These are phyloP conservation scores for Fusarium paranaense DNA, from an alignment of 2,329 filamentous ascomycete species.

Conservation along the genomic window DNA sequence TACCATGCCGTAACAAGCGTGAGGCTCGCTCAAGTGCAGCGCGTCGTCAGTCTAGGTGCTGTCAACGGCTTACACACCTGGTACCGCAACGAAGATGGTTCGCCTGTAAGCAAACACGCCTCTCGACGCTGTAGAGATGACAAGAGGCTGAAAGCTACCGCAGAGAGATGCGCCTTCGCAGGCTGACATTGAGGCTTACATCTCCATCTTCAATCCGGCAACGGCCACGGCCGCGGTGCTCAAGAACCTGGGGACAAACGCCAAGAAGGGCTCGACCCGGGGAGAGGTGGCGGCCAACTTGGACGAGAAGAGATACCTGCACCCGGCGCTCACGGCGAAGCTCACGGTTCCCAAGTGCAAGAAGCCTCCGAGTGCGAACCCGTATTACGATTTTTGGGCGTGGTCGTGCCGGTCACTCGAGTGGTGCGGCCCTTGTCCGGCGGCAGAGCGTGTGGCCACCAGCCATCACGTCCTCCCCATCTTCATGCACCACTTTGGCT, in stretches of 20 bases:
- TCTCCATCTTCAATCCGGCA: slow-evolving; percentile 71
- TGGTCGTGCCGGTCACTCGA: slow-evolving; percentile 74
- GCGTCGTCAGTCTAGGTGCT: slow-evolving; percentile 56
- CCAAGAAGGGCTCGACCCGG: slow-evolving; percentile 71
- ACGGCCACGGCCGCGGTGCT: slow-evolving; percentile 72
- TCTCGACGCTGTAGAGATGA: slow-evolving; percentile 1
- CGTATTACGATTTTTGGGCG: slow-evolving; percentile 75
- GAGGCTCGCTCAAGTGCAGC: slow-evolving; percentile 61
- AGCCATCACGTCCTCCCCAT: slow-evolving; percentile 78
- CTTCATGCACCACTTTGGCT: slow-evolving; percentile 84
- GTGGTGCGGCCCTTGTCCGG: slow-evolving; percentile 71
- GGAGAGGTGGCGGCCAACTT: slow-evolving; percentile 68
- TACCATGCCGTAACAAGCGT: slow-evolving; percentile 66
- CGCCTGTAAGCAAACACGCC: slow-evolving; percentile 44
- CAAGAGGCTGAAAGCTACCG: slow-evolving; percentile 20
- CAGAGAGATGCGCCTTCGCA: slow-evolving; percentile 61
- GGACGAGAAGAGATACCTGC: slow-evolving; percentile 62
- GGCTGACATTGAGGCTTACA: slow-evolving; percentile 74
- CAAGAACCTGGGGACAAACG: slow-evolving; percentile 72
- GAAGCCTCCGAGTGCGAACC: slow-evolving; percentile 64
- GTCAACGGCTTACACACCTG: slow-evolving; percentile 61
- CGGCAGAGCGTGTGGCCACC: slow-evolving; percentile 63
- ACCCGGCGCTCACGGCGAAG: slow-evolving; percentile 53
- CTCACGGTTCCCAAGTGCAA: slow-evolving; percentile 61
- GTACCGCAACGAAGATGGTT: slow-evolving; percentile 56